Evolutionary conservation across 192 early-diverging fungal genomes (phyloP), one percentile per base, ranked within the genome.

Genomic region (Podila epicladia): DNA sequence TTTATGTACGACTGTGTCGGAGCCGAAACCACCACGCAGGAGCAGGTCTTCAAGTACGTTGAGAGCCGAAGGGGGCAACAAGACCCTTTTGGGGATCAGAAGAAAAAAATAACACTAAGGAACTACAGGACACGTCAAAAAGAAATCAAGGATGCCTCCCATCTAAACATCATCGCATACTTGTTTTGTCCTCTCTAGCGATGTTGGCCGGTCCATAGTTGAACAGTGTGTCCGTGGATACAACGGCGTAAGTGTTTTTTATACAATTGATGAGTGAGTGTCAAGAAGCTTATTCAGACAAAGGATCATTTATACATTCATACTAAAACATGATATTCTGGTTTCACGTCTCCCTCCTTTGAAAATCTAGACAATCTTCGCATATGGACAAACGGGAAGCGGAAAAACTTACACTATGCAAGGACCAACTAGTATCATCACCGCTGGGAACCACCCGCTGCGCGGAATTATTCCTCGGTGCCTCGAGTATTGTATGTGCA

Each of bases 381-480:
- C 92, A 2, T 93, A 93, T 65, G 92, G 92, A 9, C 92, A 93
- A 82, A 93, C 91, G 4, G 90, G 90, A 60, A 91, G 87, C 57
- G 91, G 91, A 32, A 96, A 96, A 71, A 93, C 91, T 3, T 93
- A 89, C 62, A 93, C 91, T 12, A 93, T 93, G 90, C 91, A 92
- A 66, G 91, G 91, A 71, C 93, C 94, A n/a, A 92, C 94, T 71
- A 92, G 91, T 29, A 73, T 80, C 32, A 91, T 94, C 83, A 93
- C 92, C 64, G 88, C 91, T 9, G 87, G 89, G 28, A 89, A 92
- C 62, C 90, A 93, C 65, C 87, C 91, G 58, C 72, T 94, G 75
- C 86, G 88, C 33, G 91, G 89, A 0, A 79, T 91, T 69, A 91
- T 91, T 61, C 90, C 87, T 33, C 86, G 89, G 50, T 89, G 87